Percentiles rank a stretch among this genome's conserved stretches.
phyloP scores from a whole-genome alignment of 345 rosid genomes.

The Salix suchowensis region DNA sequence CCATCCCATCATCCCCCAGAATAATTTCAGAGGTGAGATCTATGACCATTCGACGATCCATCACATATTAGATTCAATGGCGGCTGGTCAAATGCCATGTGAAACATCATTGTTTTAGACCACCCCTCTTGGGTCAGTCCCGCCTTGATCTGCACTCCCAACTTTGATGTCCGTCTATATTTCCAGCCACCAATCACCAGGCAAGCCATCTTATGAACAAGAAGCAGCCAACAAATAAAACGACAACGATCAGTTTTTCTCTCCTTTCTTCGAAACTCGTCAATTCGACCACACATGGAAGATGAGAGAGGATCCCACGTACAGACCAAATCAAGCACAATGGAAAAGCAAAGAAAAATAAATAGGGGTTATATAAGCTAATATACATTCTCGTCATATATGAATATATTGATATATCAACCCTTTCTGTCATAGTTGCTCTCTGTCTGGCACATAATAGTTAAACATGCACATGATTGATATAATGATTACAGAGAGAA shows the following conservation, averaged over 20 bases:
- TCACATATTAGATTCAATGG: background rate
- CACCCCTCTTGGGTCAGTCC: background rate
- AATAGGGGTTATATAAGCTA: background rate
- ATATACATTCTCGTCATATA: slow-evolving; percentile 32
- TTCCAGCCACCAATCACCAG: background rate
- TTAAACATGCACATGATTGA: slow-evolving; percentile 21
- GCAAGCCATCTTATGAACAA: background rate
- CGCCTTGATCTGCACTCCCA: background rate
- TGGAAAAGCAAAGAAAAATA: too few species aligned
- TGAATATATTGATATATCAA: slow-evolving; percentile 8
- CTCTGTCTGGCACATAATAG: slow-evolving; percentile 18
- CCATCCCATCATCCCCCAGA: background rate
- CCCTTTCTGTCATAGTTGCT: slow-evolving; percentile 24
- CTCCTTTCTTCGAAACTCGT: background rate
- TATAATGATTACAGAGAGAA: slow-evolving; percentile 8
- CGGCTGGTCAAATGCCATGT: background rate
- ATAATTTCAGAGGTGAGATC: background rate
- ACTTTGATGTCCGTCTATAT: background rate
- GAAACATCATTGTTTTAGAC: background rate
- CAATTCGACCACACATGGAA: background rate
- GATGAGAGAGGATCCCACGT: background rate
- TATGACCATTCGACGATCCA: background rate
- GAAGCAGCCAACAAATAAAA: background rate
- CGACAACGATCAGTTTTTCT: background rate
- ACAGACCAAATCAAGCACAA: background rate